Base-by-base conservation (phyloP, 2,329 filamentous ascomycete species). In the Epichloe amarillans region DNA sequence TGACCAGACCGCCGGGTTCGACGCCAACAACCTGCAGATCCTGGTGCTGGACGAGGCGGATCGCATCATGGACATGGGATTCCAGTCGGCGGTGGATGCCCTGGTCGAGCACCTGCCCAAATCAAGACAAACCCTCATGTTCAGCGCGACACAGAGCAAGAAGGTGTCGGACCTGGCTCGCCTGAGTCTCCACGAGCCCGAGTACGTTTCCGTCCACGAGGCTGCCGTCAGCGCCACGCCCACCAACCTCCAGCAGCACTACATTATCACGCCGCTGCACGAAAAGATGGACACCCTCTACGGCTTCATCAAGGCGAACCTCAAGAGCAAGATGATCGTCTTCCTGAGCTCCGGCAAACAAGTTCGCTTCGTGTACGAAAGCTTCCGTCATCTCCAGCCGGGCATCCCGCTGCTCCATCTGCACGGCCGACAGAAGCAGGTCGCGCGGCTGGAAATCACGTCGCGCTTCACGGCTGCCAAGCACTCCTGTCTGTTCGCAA, bases 21-120 rank as follows among this genome's bases (percentile, higher is more conserved):
- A 91, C 56, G 86, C 91, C 55, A 85, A 93, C 64, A 93, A 95
- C 64, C 67, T 98, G 56, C 88, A 95, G 69, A 86, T 98, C 65
- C 72, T 98, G 47, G 90, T 98, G 0, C 73, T 98, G 51, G 93
- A 98, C 61, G 93, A 98, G 67, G 93, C 93, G 3, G 93, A 98
- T 66, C 81, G 93, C 39, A 96, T 96, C 62, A 82, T 98, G 77
- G 93, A 98, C 62, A 93, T 97, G 88, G 93, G 93, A 5, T 98
- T 98, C 65, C 84, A 95, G 66, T 74, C 76, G 5, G 88, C 88
- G 1, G 83, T 98, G 3, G 93, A 98, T 67, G 93, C 93, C 0
- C 86, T 98, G 47, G 71, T 98, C 30, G 89, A 95, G 54, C 94
- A 97, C 64, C 73, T 98, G 2, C 93, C 93, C 1, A 83, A 81